Conservation (phyloP, 768 basidiomycete genomes). For the Suillus ampliporus region DNA sequence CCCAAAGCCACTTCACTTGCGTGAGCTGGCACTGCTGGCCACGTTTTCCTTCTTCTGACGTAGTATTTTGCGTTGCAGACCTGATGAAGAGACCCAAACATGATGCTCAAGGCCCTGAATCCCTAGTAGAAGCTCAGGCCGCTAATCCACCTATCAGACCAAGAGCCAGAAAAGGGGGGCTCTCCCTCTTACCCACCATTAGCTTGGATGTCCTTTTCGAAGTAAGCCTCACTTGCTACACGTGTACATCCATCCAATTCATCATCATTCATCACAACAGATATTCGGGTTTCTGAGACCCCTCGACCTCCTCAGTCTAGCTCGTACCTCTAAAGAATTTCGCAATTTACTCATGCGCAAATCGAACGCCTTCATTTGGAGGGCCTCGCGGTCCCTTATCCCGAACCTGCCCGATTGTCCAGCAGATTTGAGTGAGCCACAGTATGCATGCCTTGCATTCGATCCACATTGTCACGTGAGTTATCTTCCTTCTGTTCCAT, state of each 20-base stretch:
- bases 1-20: constrained; percentile 2
- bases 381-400: constrained; percentile 41
- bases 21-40: neutral
- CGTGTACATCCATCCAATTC: neutral
- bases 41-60: neutral
- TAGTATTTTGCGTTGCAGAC: neutral
- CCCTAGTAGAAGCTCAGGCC: neutral
- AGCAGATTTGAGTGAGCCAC: constrained; percentile 52
- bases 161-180: constrained; percentile 11
- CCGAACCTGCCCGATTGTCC: constrained; percentile 51
- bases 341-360: constrained; percentile 44
- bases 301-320: constrained; percentile 50
- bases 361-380: constrained; percentile 38
- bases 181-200: constrained; percentile 41
- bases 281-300: constrained; percentile 51
- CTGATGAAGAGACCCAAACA: constrained; percentile 4
- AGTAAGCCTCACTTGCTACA: constrained; percentile 15
- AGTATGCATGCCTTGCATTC: constrained; percentile 55
- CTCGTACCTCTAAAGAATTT: constrained; percentile 48
- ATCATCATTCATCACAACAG: constrained; percentile 27
- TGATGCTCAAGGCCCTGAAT: constrained; percentile 1
- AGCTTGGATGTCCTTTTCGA: constrained; percentile 36
- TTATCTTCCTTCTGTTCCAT: neutral
- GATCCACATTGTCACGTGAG: constrained; percentile 44
- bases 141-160: neutral